A percentile compares a stretch with the other conserved stretches of the same genome.
These are phyloP conservation scores for Aciculosporium take DNA, from an alignment of 2,329 filamentous ascomycete genomes.

Conservation along the genomic window DNA sequence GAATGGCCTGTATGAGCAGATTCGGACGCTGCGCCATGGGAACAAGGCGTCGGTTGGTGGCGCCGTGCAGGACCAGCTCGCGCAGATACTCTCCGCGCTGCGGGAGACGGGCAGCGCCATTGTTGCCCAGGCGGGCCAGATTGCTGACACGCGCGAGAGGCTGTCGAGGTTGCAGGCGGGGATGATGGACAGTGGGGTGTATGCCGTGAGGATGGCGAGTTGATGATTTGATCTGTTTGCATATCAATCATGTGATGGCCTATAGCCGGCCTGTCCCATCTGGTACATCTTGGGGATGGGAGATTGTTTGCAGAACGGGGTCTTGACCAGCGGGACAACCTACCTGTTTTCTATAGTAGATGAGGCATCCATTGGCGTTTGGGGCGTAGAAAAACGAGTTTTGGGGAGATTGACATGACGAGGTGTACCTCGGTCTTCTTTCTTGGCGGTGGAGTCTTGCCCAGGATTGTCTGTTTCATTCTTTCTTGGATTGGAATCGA, in stretches of 20 bases:
- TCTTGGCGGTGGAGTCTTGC: too few relatives aligned
- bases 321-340: too few relatives aligned
- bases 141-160: constrained; percentile 28
- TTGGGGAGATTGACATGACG: too few relatives aligned
- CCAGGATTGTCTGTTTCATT: too few relatives aligned
- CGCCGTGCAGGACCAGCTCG: constrained; percentile 24
- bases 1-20: constrained; percentile 31
- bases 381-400: background rate
- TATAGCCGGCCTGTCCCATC: background rate
- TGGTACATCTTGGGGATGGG: background rate
- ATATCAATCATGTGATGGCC: too few relatives aligned
- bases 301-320: too few relatives aligned
- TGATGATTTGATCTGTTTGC: constrained; percentile 8
- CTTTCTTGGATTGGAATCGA: too few relatives aligned
- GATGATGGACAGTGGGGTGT: constrained; percentile 24
- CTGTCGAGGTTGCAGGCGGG: constrained; percentile 27
- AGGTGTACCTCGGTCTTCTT: too few relatives aligned
- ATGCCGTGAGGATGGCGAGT: constrained; percentile 19
- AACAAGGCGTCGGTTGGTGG: constrained; percentile 12
- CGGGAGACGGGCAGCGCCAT: constrained; percentile 27
- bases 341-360: background rate
- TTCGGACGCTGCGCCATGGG: constrained; percentile 22
- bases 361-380: background rate
- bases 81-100: constrained; percentile 23
- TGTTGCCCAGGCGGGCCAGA: constrained; percentile 26